Base-by-base conservation (phyloP, 805 yeast genomes). In the Saccharomycopsis sp. region DNA sequence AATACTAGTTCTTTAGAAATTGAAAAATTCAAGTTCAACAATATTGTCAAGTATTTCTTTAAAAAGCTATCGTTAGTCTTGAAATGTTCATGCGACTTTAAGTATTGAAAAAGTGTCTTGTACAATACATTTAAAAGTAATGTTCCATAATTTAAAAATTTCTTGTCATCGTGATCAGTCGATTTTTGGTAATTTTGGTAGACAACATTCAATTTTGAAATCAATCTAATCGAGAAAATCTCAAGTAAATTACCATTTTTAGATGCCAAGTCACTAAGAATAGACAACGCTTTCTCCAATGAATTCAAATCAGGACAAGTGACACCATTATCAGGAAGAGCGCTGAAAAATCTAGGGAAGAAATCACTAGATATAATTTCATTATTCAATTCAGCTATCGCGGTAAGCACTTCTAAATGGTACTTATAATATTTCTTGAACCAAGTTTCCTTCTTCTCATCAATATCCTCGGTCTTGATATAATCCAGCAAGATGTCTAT, bases 401-500 rank as follows among this genome's bases (percentile, higher is more conserved):
- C 34, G 9, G 23, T 14, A 22, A 49, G 19, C n/a, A 35, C 28
- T 13, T 28, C 22, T 3, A 49, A 24, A 28, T 48, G 43, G 11
- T 26, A 26, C 7, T 26, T 29, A 29, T 49, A 49, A 19, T 40
- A 40, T 29, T 46, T 42, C 8, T 34, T 24, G 29, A 48, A 48
- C 20, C 26, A 24, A 16, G 29, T 23, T 14, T 20, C 27, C 6
- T 21, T 42, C 24, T 39, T 24, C n/a, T 34, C 29, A 33, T 8
- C 19, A 27, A 23, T 9, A 4, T 26, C 22, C 13, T 31, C 27
- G 17, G 8, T 16, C 14, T 29, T 40, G 24, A 46, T 32, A 50
- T 71, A 78, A 3, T 62, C 61, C n/a, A 80, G 58, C 5, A 85
- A 65, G 11, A 78, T 71, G 34, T 81, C 88, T 3, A 76, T 77